Base-by-base conservation (phyloP, 148 eudicot species). In the Cornus suecica region DNA sequence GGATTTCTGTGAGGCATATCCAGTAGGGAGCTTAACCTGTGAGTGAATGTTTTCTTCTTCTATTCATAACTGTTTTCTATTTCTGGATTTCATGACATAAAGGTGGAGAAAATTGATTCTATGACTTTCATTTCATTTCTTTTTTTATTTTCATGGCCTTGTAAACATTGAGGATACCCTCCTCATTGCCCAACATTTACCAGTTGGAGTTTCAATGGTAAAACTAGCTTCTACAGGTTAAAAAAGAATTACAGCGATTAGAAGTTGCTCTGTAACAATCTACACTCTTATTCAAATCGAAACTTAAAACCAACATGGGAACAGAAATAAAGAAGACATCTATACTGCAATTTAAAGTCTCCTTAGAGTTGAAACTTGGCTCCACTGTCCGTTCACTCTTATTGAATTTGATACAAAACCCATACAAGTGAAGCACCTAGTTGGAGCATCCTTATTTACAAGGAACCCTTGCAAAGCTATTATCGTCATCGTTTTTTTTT, bases 371-470 rank as follows among this genome's bases (percentile, higher is more conserved):
- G 15, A 32, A 56, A 30, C 7, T 56, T 28, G 63, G 29, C 23
- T 25, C 73, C 64, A 48, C 8, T 22, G 20, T 71, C 65, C 42
- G 22, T 30, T 30, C 74, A 15, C 65, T 10, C 70, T 70, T 74
- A 66, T 67, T 71, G 37, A 68, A 58, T 58, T 58, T n/a, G 62
- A 1, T 52, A 66, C 65, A 77, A 42, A 80, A 26, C 11, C 48
- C 32, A 30, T 60, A 4, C 10, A 24, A 11, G 45, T n/a, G 29
- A 20, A 56, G 65, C 25, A n/a, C 22, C 30, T 26, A 13, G 74
- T 32, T 30, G 45, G 30, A 66, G 69, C 11, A 48, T 22, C 32
- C 32, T 78, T 68, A 51, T 75, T 62, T 77, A 76, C 42, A 80
- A 25, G 25, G 58, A 13, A 62, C 31, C 48, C 69, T 29, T 52